Evolutionary conservation across 2,329 filamentous ascomycete species (phyloP), one percentile per base, ranked within the genome.

Genomic region (Cercospora canescens): DNA sequence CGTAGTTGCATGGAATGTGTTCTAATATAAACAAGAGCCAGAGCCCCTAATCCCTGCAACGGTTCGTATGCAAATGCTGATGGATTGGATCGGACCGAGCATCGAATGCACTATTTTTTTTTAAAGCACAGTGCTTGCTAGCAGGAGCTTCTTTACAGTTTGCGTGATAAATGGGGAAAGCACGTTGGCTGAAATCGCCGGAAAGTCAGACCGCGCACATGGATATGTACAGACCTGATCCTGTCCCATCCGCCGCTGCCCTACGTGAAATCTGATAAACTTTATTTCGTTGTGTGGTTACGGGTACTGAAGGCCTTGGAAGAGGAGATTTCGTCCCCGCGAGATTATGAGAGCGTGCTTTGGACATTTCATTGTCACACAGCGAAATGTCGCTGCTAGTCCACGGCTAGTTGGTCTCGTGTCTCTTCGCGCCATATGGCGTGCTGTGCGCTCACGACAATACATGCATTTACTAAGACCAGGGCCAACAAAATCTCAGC

Each of bases 161-260:
- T 56, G 52, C 52, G 52, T 56, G 32, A 56, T 56, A 34, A 35
- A 32, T 12, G 52, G 52, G 52, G 28, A 56, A 35, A 56, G 52
- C 52, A 56, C 52, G 52, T 56, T 56, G 52, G 8, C 11, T 56
- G 52, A 56, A 56, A 56, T 34, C 32, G 30, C 52, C 52, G 52
- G 28, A 35, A 9, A 32, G 52, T n/a, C 45, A 50, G 45, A 50
- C 24, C 45, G 45, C 24, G 24, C 26, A 30, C 45, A 50, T 50
- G 45, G 45, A 28, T 16, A 28, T 12, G 26, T 50, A 14, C 45
- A 50, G 45, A 50, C 21, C 12, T 50, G 24, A 24, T 16, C n/a
- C 45, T 24, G 28, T 50, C 14, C 45, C 45, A 24, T 6, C 45
- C 28, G 3, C 45, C 26, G 45, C 45, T 50, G 24, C 45, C 45